A percentile compares a stretch with the other conserved stretches of the same genome.
phyloP scores from a whole-genome alignment of 2,329 filamentous ascomycete genomes.

The Colletotrichum horii region DNA sequence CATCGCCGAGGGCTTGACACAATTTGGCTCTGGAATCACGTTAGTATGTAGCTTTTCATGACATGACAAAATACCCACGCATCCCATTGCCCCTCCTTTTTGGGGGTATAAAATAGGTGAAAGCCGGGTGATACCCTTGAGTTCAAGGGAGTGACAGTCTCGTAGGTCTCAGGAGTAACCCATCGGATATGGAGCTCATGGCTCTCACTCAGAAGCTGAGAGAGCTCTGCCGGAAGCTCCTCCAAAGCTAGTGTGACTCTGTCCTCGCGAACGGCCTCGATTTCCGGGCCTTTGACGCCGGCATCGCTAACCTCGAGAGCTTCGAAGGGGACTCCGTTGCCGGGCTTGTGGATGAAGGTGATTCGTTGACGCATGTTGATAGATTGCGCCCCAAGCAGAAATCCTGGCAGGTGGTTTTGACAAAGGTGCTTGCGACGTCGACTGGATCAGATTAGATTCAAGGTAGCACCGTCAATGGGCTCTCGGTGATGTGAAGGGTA shows the following conservation, averaged over 20 bases:
- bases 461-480: not conserved
- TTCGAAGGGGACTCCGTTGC: constrained; percentile 67
- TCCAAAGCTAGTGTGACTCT: constrained; percentile 74
- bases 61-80: constrained; percentile 25
- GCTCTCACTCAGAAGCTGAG: constrained; percentile 64
- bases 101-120: constrained; percentile 78
- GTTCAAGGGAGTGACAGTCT: constrained; percentile 70
- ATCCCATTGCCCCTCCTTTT: constrained; percentile 33
- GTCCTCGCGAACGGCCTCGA: constrained; percentile 78
- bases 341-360: constrained; percentile 76
- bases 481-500: constrained; percentile 1
- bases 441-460: not conserved
- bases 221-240: constrained; percentile 75
- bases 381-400: not conserved
- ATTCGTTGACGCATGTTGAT: constrained; percentile 75
- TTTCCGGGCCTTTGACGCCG: constrained; percentile 58
- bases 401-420: not conserved
- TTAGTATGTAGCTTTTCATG: not conserved
- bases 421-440: not conserved
- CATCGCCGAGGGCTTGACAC: constrained; percentile 61
- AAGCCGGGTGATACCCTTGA: constrained; percentile 81
- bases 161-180: constrained; percentile 64
- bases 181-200: constrained; percentile 82
- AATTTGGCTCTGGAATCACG: constrained; percentile 46
- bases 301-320: constrained; percentile 62